These are phyloP conservation scores for Penicillium sp. DNA, from an alignment of 2,329 filamentous ascomycete genomes.

Conservation along the genomic window DNA sequence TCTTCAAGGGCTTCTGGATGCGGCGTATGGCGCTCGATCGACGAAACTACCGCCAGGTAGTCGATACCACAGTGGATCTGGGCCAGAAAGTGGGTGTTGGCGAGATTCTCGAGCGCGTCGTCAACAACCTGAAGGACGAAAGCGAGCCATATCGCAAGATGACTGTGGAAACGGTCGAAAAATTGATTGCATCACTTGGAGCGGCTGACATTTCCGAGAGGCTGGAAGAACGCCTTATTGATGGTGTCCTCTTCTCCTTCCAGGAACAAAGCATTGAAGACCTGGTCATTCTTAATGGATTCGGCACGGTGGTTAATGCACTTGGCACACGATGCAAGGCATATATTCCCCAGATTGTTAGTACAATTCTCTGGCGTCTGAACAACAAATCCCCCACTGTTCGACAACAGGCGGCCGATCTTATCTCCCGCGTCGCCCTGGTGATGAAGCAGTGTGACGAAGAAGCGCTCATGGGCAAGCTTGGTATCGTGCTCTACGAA, in stretches of 20 bases:
- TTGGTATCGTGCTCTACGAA: slow-evolving; percentile 92
- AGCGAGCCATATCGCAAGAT: slow-evolving; percentile 98
- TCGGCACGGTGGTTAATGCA: slow-evolving; percentile 95
- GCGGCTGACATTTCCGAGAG: slow-evolving; percentile 92
- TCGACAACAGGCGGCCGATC: slow-evolving; percentile 91
- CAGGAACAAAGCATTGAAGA: slow-evolving; percentile 98
- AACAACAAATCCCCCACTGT: slow-evolving; percentile 99
- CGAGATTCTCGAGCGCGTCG: slow-evolving; percentile 90
- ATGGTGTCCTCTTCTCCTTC: slow-evolving; percentile 93
- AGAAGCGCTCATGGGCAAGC: slow-evolving; percentile 91
- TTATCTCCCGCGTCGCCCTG: slow-evolving; percentile 95
- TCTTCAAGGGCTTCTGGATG: slow-evolving; percentile 99
- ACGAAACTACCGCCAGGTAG: slow-evolving; percentile 95
- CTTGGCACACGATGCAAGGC: slow-evolving; percentile 91
- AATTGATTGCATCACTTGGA: slow-evolving; percentile 87
- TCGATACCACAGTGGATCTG: slow-evolving; percentile 95
- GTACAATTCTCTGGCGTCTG: slow-evolving; percentile 90
- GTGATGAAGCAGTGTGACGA: slow-evolving; percentile 99
- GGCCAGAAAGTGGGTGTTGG: slow-evolving; percentile 97
- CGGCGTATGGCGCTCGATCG: slow-evolving; percentile 95
- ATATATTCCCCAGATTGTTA: slow-evolving; percentile 94
- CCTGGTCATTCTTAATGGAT: slow-evolving; percentile 92
- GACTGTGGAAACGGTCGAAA: slow-evolving; percentile 97
- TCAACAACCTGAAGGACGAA: slow-evolving; percentile 95
- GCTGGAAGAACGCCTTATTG: slow-evolving; percentile 88